Base-by-base conservation (phyloP, 2,329 filamentous ascomycete species). In the Venturia aucupariae region DNA sequence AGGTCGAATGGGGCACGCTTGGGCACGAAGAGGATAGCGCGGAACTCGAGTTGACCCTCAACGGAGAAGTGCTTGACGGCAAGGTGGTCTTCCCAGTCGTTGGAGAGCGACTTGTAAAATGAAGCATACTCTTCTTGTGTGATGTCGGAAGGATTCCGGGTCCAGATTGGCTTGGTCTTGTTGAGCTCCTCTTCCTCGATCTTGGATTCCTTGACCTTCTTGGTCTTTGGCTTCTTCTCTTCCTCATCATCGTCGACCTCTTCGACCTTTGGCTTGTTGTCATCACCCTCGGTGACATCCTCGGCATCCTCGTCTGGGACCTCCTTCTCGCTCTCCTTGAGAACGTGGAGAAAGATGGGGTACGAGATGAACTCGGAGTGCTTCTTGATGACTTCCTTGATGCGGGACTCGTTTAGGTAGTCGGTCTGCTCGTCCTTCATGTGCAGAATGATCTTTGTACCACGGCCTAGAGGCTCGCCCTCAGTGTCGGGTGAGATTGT, bases 321-420 rank as follows among this genome's bases (percentile, higher is more conserved):
- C 85, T 99, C 94, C 75, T 86, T 97, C 90, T 99, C 94, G 70
- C 88, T 92, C 90, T 99, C 94, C 90, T 99, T 99, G 79, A 90
- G 81, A 76, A 99, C 92, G 84, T 99, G 94, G 71, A 99, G 93
- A 86, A 97, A 99, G 89, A 99, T 99, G 76, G 94, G 94, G 86
- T 99, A 99, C 62, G 94, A 97, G 84, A 99, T 99, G 86, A 99
- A 99, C 84, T 99, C 94, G 77, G 94, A 97, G 90, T 99, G 94
- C 90, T 99, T 99, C 92, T 97, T 97, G 85, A 99, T 92, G 71
- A 99, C 93, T 86, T 99, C 94, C 90, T 99, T 99, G 85, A 99
- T 89, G 86, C 93, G 94, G 85, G 85, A 85, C 89, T 99, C 94
- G 81, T 97, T 95, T 71, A 97, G 85, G 87, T 96, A 99, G 80